Base-by-base conservation (phyloP, 164 flowering plant species). In the Sextonia rubra region DNA sequence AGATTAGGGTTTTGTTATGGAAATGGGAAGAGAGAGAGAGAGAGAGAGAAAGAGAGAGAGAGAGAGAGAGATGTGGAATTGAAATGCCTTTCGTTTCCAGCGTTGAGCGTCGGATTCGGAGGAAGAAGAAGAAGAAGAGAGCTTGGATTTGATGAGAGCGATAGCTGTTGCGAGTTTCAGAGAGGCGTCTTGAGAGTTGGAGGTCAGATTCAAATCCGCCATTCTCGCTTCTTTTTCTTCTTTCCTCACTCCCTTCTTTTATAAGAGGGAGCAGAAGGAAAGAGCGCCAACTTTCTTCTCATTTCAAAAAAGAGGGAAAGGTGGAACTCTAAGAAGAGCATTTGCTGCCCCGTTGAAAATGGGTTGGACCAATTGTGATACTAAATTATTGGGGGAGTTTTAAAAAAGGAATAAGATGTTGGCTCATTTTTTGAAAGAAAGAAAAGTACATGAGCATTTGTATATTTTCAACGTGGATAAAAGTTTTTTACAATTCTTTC, bases 31-130 rank as follows among this genome's bases (percentile, higher is more conserved):
- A 25, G n/a, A 23, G 69, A 48, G 75, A 72, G 20, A 64, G 69
- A 48, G 75, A 72, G 20, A 64, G n/a, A 2, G 37, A 49, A 2
- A 58, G 44, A 65, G 47, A 63, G 18, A 32, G 44, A 61, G 11
- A 71, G 66, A 17, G 15, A 26, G 69, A 48, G 75, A 72, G 20
- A 64, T 23, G 4, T 25, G 37, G 48, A 22, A 62, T 37, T 7
- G 75, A 65, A 69, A 12, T 56, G 86, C 98, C 96, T 91, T 91
- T 48, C 80, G 85, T 79, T 88, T 91, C 98, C 98, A 94, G 24
- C 88, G 88, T 18, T 79, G 82, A 67, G 88, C 84, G 20, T 89
- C 86, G 12, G 89, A 77, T 26, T 86, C 80, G 15, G 85, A 69
- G 23, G 78, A 44, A 67, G 67, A 60, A 29, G 82, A 64, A 12